Percentiles rank a stretch among this genome's conserved stretches.
phyloP scores from a whole-genome alignment of 2,329 filamentous ascomycete genomes.

The Harringtonia aguacate region DNA sequence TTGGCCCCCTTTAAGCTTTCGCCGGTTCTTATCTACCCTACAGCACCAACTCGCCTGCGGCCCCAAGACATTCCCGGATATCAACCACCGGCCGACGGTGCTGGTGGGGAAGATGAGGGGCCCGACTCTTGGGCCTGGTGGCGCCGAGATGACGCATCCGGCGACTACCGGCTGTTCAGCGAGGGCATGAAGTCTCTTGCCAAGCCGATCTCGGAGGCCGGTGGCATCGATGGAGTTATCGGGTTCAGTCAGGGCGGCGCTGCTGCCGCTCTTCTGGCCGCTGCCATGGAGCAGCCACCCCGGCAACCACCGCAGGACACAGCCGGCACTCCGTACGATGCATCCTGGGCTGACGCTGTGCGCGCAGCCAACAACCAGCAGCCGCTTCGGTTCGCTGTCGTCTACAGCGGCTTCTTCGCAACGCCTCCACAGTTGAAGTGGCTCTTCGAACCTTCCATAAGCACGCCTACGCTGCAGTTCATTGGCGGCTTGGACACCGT shows the following conservation, averaged over 20 bases:
- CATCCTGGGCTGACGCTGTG: constrained; percentile 32
- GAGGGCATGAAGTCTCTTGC: constrained; percentile 56
- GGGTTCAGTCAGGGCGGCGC: constrained; percentile 78
- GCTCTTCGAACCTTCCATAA: constrained; percentile 65
- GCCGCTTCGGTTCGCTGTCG: constrained; percentile 57
- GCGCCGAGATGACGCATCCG: constrained; percentile 55
- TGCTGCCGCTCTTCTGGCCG: constrained; percentile 60
- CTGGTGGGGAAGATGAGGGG: constrained; percentile 20
- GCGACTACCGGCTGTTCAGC: constrained; percentile 59
- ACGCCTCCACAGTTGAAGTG: constrained; percentile 50
- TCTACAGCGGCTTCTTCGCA: constrained; percentile 69
- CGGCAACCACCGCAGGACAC: constrained; percentile 16
- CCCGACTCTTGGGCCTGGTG: constrained; percentile 76
- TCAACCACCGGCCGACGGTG: constrained; percentile 14
- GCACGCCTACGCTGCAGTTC: constrained; percentile 71
- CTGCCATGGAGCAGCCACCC: constrained; percentile 51
- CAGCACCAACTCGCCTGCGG: constrained; percentile 52
- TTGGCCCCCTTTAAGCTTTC: constrained; percentile 49
- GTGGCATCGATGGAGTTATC: constrained; percentile 65
- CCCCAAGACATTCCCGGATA: constrained; percentile 62
- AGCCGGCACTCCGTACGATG: constrained; percentile 24
- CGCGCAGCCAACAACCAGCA: constrained; percentile 35
- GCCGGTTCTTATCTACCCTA: constrained; percentile 55
- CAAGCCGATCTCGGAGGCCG: constrained; percentile 45
- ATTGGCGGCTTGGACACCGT: constrained; percentile 79